A percentile compares a stretch with the other conserved stretches of the same genome.
phyloP scores from a whole-genome alignment of 805 yeast species.

The Wickerhamia fluorescens region DNA sequence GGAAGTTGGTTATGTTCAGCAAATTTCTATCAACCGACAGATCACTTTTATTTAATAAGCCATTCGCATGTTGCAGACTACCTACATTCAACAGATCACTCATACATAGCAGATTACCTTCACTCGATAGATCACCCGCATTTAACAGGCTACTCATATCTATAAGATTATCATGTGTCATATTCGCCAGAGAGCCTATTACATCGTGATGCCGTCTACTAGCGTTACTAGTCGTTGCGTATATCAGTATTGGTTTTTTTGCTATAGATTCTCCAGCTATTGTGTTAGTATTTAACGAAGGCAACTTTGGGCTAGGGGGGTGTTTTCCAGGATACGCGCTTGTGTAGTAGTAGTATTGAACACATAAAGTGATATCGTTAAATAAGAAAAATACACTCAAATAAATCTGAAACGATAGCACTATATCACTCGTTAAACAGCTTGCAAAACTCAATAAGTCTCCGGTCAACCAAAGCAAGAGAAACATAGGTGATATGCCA shows the following conservation, averaged over 20 bases:
- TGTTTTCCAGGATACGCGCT: conserved; percentile 24
- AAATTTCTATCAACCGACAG: no score
- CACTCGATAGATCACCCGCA: not conserved
- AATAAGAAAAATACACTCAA: conserved; percentile 33
- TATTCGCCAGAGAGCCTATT: not conserved
- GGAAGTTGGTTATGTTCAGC: no score
- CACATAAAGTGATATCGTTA: conserved; percentile 33
- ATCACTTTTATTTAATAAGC: not conserved
- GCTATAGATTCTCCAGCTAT: no score
- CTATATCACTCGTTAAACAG: conserved; percentile 32
- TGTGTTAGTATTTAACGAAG: no score
- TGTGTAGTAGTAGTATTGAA: conserved; percentile 36
- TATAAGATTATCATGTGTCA: not conserved
- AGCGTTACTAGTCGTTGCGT: conserved; percentile 1
- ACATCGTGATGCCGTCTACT: not conserved
- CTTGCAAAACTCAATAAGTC: conserved; percentile 31
- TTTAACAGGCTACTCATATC: no score
- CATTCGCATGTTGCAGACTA: not conserved
- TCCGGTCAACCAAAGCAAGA: conserved; percentile 60
- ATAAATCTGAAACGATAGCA: conserved; percentile 31
- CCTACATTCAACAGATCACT: not conserved
- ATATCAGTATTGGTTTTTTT: not conserved
- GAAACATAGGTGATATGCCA: conserved; percentile 56
- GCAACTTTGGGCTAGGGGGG: no score
- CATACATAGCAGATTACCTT: no score